Evolutionary conservation across 257 asterid genomes (phyloP).

Genomic region (Osmanthus fragrans): DNA sequence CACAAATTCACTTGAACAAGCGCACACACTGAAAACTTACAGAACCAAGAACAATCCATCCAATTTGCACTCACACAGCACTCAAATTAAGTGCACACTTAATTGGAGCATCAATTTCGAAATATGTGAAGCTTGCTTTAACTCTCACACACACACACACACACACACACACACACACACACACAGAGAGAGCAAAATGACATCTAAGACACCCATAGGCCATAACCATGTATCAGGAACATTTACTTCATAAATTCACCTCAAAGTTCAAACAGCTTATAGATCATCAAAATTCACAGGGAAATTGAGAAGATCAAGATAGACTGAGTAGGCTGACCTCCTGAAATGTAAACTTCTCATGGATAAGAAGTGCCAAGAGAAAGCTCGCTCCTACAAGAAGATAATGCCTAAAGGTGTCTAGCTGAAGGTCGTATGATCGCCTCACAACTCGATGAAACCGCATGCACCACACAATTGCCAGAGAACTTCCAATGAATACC

Average conservation of each 20-base stretch:
- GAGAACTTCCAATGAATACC: slow-evolving; percentile 83
- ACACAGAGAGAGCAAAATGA: no score
- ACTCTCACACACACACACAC: no score
- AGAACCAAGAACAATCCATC: neutral
- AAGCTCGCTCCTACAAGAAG: slow-evolving; percentile 54
- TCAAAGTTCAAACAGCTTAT: slow-evolving; percentile 9
- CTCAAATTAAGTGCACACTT: neutral
- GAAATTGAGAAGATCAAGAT: neutral
- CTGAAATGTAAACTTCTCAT: slow-evolving; percentile 69
- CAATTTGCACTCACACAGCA: neutral
- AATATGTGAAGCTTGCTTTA: neutral
- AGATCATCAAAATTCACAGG: neutral
- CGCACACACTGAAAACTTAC: neutral
- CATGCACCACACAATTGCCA: slow-evolving; percentile 92
- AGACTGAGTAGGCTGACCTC: slow-evolving; percentile 59
- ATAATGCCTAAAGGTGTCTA: slow-evolving; percentile 83
- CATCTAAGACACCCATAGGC: no score
- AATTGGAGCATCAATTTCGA: neutral
- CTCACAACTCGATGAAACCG: slow-evolving; percentile 64
- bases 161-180: no score
- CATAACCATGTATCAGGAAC: slow-evolving; percentile 12
- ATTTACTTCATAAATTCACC: slow-evolving; percentile 2
- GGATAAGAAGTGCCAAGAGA: slow-evolving; percentile 62
- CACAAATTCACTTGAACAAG: slow-evolving; percentile 5
- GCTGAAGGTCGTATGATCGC: slow-evolving; percentile 84